These are phyloP conservation scores for Candida ficus DNA, from an alignment of 805 yeast genomes.

Conservation along the genomic window DNA sequence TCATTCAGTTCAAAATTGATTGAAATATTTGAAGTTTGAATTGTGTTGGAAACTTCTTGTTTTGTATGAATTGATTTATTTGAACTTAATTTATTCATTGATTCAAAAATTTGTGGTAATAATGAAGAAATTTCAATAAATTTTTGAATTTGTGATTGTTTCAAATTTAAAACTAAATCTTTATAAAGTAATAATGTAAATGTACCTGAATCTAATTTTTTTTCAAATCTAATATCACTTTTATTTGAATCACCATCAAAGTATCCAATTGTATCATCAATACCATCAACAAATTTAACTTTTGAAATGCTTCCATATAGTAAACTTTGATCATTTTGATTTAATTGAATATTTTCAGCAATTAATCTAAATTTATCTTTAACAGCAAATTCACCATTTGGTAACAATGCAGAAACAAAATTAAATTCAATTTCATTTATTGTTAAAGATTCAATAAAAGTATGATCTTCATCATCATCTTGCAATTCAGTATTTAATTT, in stretches of 20 bases:
- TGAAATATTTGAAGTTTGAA: slow-evolving; percentile 20
- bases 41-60: slow-evolving; percentile 4
- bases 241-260: slow-evolving; percentile 29
- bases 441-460: slow-evolving; percentile 32
- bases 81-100: slow-evolving; percentile 13
- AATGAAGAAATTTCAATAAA: slow-evolving; percentile 27
- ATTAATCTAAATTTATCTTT: slow-evolving; percentile 26
- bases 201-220: slow-evolving; percentile 29
- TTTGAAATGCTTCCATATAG: slow-evolving; percentile 44
- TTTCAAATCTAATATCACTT: slow-evolving; percentile 52
- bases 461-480: background rate
- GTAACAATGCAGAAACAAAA: slow-evolving; percentile 40
- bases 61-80: slow-evolving; percentile 3
- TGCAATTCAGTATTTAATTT: background rate
- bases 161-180: slow-evolving; percentile 24
- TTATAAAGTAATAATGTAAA: slow-evolving; percentile 42
- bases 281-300: slow-evolving; percentile 22
- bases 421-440: slow-evolving; percentile 36
- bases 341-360: slow-evolving; percentile 31
- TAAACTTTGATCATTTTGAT: slow-evolving; percentile 37
- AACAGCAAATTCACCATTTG: slow-evolving; percentile 38
- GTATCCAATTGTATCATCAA: slow-evolving; percentile 14
- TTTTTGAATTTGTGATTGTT: slow-evolving; percentile 19
- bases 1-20: slow-evolving; percentile 9
- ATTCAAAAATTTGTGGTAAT: slow-evolving; percentile 23